Base-by-base conservation (phyloP, 352 stramenopile species). In the Saprolegnia diclina region DNA sequence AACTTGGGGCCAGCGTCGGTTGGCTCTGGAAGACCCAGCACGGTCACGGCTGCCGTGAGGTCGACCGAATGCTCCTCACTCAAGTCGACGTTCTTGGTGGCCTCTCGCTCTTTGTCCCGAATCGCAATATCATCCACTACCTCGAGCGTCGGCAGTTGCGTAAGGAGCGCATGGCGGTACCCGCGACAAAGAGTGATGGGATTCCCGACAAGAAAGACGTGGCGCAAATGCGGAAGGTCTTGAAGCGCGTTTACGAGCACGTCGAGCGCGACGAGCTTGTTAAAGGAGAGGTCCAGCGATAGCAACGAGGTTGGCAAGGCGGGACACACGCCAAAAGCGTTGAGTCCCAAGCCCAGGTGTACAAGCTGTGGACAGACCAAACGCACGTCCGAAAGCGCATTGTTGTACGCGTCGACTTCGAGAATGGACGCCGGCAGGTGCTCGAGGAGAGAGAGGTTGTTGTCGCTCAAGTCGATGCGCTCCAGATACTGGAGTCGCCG, bases 101-200 rank as follows among this genome's bases (percentile, higher is more conserved):
- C 53, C 18, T 69, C 63, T 16, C 54, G 46, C 53, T 69, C 63
- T n/a, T 46, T 69, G 53, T 69, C 63, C 24, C 29, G 24, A 11
- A 69, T n/a, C 5, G 22, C 46, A 26, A 69, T 69, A 24, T 69
- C 63, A 22, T 69, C 63, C n/a, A 69, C 42, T 10, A 69, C 63
- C 16, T 52, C 32, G 16, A 69, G 45, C 29, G 18, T 62, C 18
- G 63, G 63, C 10, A 48, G 45, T 0, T 14, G 10, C 9, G 63
- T 19, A 4, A 69, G 37, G 32, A 69, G 42, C 19, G 45, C 63
- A 48, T 69, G 63, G 5, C 63, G 45, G 53, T 69, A 69, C 14
- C 63, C 63, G 7, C 63, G 63, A 54, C 38, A 61, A 3, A 69
- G 38, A 1, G 32, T 4, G 1, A 69, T 19, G 11, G 63, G 63